These are phyloP conservation scores for Xylariaceae sp. DNA, from an alignment of 2,329 filamentous ascomycete species.

Conservation along the genomic window DNA sequence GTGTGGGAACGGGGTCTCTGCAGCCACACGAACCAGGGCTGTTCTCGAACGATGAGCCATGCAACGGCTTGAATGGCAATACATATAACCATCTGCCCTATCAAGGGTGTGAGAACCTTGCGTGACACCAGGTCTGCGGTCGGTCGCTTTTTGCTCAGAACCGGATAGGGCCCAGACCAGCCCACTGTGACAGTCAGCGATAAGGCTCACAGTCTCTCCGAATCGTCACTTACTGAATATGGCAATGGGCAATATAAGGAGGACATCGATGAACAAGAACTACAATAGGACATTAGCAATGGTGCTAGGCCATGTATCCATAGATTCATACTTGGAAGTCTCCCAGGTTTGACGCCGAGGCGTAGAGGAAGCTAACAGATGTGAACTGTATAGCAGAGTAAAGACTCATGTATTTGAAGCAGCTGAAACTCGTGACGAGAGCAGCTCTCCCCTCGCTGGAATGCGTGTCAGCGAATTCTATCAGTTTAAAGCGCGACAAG, in stretches of 20 bases:
- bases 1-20: constrained; percentile 27
- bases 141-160: constrained; percentile 74
- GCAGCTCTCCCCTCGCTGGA: constrained; percentile 84
- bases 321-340: constrained; percentile 80
- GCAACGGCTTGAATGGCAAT: constrained; percentile 68
- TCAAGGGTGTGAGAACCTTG: constrained; percentile 81
- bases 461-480: no score
- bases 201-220: neutral
- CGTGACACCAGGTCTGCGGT: constrained; percentile 87
- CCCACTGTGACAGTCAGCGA: constrained; percentile 53
- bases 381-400: constrained; percentile 99
- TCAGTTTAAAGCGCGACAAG: neutral
- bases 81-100: constrained; percentile 81
- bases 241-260: constrained; percentile 88
- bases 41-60: constrained; percentile 66
- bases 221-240: constrained; percentile 64
- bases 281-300: no score
- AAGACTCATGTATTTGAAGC: constrained; percentile 99
- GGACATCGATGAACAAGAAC: constrained; percentile 91
- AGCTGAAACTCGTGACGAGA: constrained; percentile 96
- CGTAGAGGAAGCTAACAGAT: constrained; percentile 92
- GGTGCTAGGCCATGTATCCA: no score
- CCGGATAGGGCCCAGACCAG: constrained; percentile 79
- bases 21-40: constrained; percentile 58
- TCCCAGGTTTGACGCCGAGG: constrained; percentile 85